These are phyloP conservation scores for Hemileccinum rubropunctum DNA, from an alignment of 768 basidiomycete genomes.

Conservation along the genomic window DNA sequence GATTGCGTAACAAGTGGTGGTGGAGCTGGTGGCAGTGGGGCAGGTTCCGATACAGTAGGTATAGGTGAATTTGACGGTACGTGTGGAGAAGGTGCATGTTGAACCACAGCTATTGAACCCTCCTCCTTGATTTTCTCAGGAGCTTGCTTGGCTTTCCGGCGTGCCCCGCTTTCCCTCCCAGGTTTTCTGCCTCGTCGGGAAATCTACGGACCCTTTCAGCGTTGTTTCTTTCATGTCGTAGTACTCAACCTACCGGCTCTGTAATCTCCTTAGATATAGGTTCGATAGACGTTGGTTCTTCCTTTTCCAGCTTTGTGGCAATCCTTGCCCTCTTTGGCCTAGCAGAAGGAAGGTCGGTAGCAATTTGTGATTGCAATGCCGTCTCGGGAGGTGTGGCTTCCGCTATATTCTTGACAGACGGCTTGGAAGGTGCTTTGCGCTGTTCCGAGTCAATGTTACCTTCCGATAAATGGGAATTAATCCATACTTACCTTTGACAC, in stretches of 20 bases:
- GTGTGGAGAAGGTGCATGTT: conserved; percentile 15
- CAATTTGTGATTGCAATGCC: conserved; percentile 12
- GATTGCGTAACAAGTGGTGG: conserved; percentile 11
- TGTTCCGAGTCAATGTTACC: conserved; percentile 12
- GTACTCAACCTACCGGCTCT: conserved; percentile 17
- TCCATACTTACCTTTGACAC: conserved; percentile 18
- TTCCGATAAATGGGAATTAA: background rate
- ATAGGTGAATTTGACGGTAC: conserved; percentile 10
- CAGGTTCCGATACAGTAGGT: conserved; percentile 14
- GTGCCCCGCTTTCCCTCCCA: conserved; percentile 15
- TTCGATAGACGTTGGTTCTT: conserved; percentile 14
- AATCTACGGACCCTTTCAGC: conserved; percentile 11
- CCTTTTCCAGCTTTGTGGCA: conserved; percentile 26
- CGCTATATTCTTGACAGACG: conserved; percentile 13
- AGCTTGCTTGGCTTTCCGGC: conserved; percentile 23
- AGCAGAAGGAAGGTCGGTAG: conserved; percentile 21
- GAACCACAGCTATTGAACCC: conserved; percentile 4
- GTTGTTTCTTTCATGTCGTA: background rate
- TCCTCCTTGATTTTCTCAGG: conserved; percentile 18
- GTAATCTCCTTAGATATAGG: background rate
- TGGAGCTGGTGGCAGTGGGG: conserved; percentile 3
- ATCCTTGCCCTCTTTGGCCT: conserved; percentile 32
- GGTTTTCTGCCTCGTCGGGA: conserved; percentile 14
- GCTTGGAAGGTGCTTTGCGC: conserved; percentile 30
- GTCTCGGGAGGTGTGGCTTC: conserved; percentile 13